Evolutionary conservation across 1,284 basidiomycete species (phyloP).

Genomic region (Thecaphora thlaspeos): DNA sequence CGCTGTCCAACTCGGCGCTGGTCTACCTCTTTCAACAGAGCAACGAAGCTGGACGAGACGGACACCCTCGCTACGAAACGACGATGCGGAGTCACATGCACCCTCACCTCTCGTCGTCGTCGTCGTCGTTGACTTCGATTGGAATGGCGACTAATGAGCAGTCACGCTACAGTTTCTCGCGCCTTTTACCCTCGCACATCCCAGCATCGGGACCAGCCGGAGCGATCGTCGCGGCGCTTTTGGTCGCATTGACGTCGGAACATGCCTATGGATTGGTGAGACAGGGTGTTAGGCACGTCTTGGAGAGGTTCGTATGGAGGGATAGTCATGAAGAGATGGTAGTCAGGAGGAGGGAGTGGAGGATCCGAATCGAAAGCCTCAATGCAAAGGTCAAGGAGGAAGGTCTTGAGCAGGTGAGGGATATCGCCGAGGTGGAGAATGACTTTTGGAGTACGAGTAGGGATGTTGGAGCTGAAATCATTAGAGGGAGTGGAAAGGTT

Average conservation of each 20-base stretch:
- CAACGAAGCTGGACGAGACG: slow-evolving; percentile 14
- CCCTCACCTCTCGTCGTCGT: not conserved
- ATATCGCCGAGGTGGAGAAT: not conserved
- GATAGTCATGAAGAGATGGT: slow-evolving; percentile 44
- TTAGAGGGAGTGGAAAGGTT: slow-evolving; percentile 7
- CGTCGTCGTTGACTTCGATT: not conserved
- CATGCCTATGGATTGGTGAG: slow-evolving; percentile 47
- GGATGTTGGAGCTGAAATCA: slow-evolving; percentile 20
- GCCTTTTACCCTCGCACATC: slow-evolving; percentile 28
- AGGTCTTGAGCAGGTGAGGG: slow-evolving; percentile 1
- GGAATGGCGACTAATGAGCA: slow-evolving; percentile 3
- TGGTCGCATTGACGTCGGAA: slow-evolving; percentile 52
- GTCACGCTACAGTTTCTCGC: slow-evolving; percentile 28
- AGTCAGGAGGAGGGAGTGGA: slow-evolving; percentile 46
- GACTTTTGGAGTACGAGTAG: slow-evolving; percentile 26
- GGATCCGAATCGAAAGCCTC: slow-evolving; percentile 30
- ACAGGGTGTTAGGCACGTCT: slow-evolving; percentile 33
- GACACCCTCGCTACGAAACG: slow-evolving; percentile 36
- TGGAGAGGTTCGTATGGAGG: slow-evolving; percentile 49
- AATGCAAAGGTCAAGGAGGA: slow-evolving; percentile 10
- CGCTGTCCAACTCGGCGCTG: slow-evolving; percentile 44
- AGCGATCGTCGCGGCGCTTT: slow-evolving; percentile 40
- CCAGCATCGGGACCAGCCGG: slow-evolving; percentile 26
- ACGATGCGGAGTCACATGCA: slow-evolving; percentile 41
- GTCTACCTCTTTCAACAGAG: slow-evolving; percentile 48